A percentile compares a stretch with the other conserved stretches of the same genome.
These are phyloP conservation scores for Hyaloscypha hepaticicola DNA, from an alignment of 495 filamentous ascomycete genomes.

Conservation along the genomic window DNA sequence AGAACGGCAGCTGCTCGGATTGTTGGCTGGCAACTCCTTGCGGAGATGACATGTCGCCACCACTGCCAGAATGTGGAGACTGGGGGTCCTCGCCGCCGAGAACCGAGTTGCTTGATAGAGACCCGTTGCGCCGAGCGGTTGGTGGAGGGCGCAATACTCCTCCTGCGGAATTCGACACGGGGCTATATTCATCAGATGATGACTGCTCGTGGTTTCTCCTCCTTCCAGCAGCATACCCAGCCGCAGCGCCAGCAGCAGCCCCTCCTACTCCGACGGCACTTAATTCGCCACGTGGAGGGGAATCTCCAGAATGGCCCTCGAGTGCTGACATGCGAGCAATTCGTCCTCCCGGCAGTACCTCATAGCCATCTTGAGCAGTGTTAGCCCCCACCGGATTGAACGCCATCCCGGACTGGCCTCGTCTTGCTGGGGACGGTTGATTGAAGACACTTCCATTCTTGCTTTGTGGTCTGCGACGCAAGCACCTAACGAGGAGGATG, in stretches of 20 bases:
- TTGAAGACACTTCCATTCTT: slow-evolving; percentile 72
- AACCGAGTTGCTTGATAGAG: slow-evolving; percentile 82
- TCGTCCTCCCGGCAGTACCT: slow-evolving; percentile 79
- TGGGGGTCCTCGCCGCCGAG: slow-evolving; percentile 68
- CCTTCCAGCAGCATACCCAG: slow-evolving; percentile 39
- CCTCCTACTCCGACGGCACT: slow-evolving; percentile 39
- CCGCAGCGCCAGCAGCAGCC: slow-evolving; percentile 41
- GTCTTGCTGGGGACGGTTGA: slow-evolving; percentile 77
- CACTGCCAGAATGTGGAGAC: slow-evolving; percentile 72
- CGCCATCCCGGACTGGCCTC: slow-evolving; percentile 37
- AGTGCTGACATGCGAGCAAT: slow-evolving; percentile 96
- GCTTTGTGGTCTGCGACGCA: slow-evolving; percentile 58
- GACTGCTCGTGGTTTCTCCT: slow-evolving; percentile 68
- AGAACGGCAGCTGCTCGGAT: slow-evolving; percentile 90
- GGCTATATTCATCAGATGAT: slow-evolving; percentile 80
- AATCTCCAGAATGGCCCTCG: slow-evolving; percentile 64
- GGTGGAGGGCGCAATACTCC: slow-evolving; percentile 58
- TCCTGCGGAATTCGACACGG: slow-evolving; percentile 63
- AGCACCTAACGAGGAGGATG: slow-evolving; percentile 57
- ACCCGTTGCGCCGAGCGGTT: slow-evolving; percentile 74
- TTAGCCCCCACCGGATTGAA: slow-evolving; percentile 33
- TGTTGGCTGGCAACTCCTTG: slow-evolving; percentile 82
- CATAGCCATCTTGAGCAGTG: slow-evolving; percentile 57
- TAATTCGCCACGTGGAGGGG: slow-evolving; percentile 46
- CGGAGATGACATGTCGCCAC: slow-evolving; percentile 77